These are phyloP conservation scores for Cercospora sp. DNA, from an alignment of 2,329 filamentous ascomycete species.

Conservation along the genomic window DNA sequence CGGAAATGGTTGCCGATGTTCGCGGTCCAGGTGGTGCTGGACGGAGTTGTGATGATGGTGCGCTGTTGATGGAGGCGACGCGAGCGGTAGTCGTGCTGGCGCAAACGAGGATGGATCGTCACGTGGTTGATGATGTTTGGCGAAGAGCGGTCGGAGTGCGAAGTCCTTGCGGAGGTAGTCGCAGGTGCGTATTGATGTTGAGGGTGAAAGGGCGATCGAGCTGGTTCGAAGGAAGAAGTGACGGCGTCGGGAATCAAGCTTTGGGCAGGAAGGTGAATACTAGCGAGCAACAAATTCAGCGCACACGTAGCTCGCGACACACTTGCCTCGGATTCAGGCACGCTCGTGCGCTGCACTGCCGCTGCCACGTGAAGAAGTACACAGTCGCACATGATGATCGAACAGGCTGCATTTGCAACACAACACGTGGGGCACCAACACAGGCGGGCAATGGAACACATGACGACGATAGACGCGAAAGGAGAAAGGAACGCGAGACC, in stretches of 20 bases:
- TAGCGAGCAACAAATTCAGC: neutral
- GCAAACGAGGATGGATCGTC: neutral
- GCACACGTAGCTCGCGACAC: neutral
- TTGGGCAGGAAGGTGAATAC: neutral
- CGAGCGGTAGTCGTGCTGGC: neutral
- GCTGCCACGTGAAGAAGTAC: neutral
- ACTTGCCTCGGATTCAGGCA: neutral
- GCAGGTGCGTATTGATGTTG: neutral
- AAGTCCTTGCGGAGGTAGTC: neutral
- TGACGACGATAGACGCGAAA: neutral
- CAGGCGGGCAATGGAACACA: neutral
- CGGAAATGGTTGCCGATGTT: slow-evolving; percentile 6
- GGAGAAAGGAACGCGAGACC: neutral
- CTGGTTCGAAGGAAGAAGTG: neutral
- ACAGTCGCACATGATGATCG: neutral
- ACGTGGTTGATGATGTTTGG: neutral
- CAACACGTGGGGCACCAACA: neutral
- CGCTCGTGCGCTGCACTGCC: neutral
- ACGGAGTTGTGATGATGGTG: slow-evolving; percentile 46
- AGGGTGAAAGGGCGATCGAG: neutral
- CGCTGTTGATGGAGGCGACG: neutral
- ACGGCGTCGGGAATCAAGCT: neutral
- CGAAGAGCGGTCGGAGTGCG: neutral
- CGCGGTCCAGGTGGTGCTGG: neutral
- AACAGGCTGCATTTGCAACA: neutral